Conservation (phyloP, 768 basidiomycete genomes). For the Lactifluus volemus region DNA sequence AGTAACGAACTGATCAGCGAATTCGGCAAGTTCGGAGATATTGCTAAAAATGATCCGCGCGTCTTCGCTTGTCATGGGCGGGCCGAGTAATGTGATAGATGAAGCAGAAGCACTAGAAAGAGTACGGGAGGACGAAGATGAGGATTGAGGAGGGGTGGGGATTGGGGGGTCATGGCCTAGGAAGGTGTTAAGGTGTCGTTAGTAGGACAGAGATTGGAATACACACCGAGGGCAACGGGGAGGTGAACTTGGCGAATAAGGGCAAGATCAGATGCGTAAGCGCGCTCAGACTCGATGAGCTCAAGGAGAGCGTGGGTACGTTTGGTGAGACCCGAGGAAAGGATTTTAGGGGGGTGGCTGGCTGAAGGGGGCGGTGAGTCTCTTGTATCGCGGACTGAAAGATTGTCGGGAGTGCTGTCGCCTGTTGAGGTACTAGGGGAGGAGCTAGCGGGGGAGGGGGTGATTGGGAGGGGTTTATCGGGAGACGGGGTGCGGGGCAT, state of each 20-base stretch:
- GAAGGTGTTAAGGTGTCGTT: not conserved
- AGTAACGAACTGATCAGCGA: slow-evolving; percentile 59
- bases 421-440: slow-evolving; percentile 11
- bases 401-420: slow-evolving; percentile 14
- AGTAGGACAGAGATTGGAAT: slow-evolving; percentile 13
- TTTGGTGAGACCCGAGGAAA: slow-evolving; percentile 40
- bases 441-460: slow-evolving; percentile 23
- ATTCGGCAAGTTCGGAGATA: slow-evolving; percentile 61
- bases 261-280: slow-evolving; percentile 77
- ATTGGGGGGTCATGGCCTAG: slow-evolving; percentile 37
- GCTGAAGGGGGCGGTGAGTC: slow-evolving; percentile 15
- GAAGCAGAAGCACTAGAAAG: slow-evolving; percentile 45
- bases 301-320: slow-evolving; percentile 50
- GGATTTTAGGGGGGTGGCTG: slow-evolving; percentile 12
- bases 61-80: slow-evolving; percentile 68
- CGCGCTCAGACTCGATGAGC: slow-evolving; percentile 48
- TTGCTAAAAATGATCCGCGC: slow-evolving; percentile 68
- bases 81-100: slow-evolving; percentile 28
- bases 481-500: slow-evolving; percentile 22
- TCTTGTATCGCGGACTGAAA: not conserved
- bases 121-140: slow-evolving; percentile 43
- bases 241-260: slow-evolving; percentile 72
- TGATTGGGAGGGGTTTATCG: slow-evolving; percentile 28
- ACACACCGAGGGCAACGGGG: slow-evolving; percentile 61
- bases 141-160: slow-evolving; percentile 27